Base-by-base conservation (phyloP, 2,329 filamentous ascomycete species). In the Aspergillus tanneri region DNA sequence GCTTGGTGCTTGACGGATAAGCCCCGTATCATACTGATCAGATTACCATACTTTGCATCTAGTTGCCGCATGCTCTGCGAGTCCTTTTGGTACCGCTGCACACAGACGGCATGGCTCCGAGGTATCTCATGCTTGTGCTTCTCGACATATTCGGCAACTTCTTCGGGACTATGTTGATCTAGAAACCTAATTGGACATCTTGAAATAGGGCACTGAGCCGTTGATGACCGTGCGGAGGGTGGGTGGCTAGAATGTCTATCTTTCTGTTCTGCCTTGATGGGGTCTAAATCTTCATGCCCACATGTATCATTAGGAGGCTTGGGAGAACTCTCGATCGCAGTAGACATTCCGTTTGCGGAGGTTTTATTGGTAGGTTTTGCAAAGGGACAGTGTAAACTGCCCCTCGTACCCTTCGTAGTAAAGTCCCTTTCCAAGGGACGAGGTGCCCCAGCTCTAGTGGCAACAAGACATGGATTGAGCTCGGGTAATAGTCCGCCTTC, bases 91-190 rank as follows among this genome's bases (percentile, higher is more conserved):
- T 96, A 96, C 48, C 91, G 83, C 63, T 88, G 85, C 52, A 97
- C 84, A 68, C 92, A 97, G 36, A 96, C 82, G 66, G 95, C 90
- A 70, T 97, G 92, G 66, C 90, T 96, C 60, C 92, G 83, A 8
- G 92, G 92, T 45, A 97, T 81, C 68, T 96, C 88, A 70, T 97
- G 91, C 69, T 96, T 96, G 74, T 96, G 91, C 43, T 85, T 90
- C 68, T 96, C 89, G 63, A 97, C 90, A 68, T 96, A 97, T 62
- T 87, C 83, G 11, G 92, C 92, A 53, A 97, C 86, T 65, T 96
- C 91, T 72, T 96, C 89, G 2, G 92, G 89, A 2, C 90, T 90
- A 65, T 96, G 91, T 67, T 95, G 86, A 69, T 96, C 87, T 64
- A 96, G 77, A 72, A 87, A 96, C 39, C 92, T 87, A 51, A 97